These are phyloP conservation scores for Geotrichum ghanense DNA, from an alignment of 805 yeast species.

Conservation along the genomic window DNA sequence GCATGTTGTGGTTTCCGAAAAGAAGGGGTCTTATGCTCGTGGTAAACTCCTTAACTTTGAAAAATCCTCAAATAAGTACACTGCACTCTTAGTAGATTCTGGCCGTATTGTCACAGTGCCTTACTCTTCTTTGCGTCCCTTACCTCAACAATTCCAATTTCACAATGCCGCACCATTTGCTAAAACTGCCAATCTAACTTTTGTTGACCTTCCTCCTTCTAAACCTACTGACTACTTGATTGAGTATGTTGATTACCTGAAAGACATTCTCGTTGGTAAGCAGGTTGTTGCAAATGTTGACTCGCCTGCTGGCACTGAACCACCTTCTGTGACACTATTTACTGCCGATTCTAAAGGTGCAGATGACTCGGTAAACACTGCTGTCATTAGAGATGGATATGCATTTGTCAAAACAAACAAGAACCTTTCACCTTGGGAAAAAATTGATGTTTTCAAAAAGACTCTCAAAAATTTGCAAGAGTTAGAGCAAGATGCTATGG, in stretches of 20 bases:
- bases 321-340: slow-evolving; percentile 37
- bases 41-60: slow-evolving; percentile 41
- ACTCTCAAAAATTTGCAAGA: slow-evolving; percentile 31
- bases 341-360: slow-evolving; percentile 45
- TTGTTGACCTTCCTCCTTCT: slow-evolving; percentile 46
- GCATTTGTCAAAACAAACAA: slow-evolving; percentile 33
- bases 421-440: slow-evolving; percentile 27
- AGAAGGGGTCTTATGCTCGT: slow-evolving; percentile 43
- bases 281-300: slow-evolving; percentile 45
- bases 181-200: slow-evolving; percentile 40
- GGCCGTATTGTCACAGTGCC: slow-evolving; percentile 43
- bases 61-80: slow-evolving; percentile 31
- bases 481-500: slow-evolving; percentile 40
- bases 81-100: slow-evolving; percentile 50
- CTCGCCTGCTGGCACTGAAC: slow-evolving; percentile 23
- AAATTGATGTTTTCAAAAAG: slow-evolving; percentile 17
- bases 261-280: slow-evolving; percentile 40
- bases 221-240: slow-evolving; percentile 42
- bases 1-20: slow-evolving; percentile 37
- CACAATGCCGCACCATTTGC: slow-evolving; percentile 40
- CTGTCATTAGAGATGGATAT: slow-evolving; percentile 47
- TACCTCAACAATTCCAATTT: slow-evolving; percentile 38
- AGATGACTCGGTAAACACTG: slow-evolving; percentile 46
- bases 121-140: slow-evolving; percentile 34
- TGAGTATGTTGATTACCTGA: slow-evolving; percentile 43